These are phyloP conservation scores for Strobilomyces echinocephalus DNA, from an alignment of 768 basidiomycete species.

Conservation along the genomic window DNA sequence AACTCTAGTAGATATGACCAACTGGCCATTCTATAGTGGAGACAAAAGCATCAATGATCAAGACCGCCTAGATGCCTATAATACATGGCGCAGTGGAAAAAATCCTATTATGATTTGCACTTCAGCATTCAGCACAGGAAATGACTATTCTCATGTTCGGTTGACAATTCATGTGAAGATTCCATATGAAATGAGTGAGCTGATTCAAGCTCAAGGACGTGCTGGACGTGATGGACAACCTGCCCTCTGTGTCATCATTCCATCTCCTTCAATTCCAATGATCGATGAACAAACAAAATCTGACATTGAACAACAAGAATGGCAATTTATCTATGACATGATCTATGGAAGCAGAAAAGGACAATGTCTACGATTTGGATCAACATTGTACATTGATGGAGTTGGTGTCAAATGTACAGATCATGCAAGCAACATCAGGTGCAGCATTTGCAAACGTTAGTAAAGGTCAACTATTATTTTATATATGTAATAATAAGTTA, in stretches of 20 bases:
- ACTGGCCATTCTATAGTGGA: not conserved
- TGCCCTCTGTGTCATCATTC: not conserved
- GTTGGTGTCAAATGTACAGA: not conserved
- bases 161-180: not conserved
- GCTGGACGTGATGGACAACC: not conserved
- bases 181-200: not conserved
- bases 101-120: not conserved
- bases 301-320: not conserved
- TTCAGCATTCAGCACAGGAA: not conserved
- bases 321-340: not conserved
- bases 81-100: not conserved
- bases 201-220: not conserved
- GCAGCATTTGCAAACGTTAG: not conserved
- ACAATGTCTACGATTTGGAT: not conserved
- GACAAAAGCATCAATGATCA: not conserved
- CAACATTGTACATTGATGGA: not conserved
- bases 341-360: not conserved
- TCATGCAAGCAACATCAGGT: not conserved
- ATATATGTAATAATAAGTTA: too few relatives aligned
- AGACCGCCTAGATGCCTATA: not conserved
- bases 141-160: not conserved
- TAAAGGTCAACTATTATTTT: not conserved
- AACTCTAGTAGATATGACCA: not conserved
- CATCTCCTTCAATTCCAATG: not conserved
- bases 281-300: not conserved